Conservation (phyloP, 2,329 filamentous ascomycete genomes). For the Penicillium expansum region DNA sequence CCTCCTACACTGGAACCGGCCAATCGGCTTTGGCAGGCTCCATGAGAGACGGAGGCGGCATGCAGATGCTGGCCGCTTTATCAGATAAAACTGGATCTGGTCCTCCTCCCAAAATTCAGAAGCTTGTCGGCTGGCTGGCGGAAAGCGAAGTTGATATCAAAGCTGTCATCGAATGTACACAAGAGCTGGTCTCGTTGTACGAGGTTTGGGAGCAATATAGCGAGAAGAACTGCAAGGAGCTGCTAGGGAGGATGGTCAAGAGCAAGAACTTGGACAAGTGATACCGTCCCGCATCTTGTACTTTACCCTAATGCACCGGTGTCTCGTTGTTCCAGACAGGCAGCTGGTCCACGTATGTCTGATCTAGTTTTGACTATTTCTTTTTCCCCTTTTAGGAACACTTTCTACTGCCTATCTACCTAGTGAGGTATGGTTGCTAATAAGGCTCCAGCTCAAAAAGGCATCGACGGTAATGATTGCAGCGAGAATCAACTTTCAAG, state of each 20-base stretch:
- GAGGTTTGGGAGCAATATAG: conserved; percentile 68
- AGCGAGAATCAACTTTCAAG: background rate
- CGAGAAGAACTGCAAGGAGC: conserved; percentile 64
- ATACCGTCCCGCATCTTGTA: conserved; percentile 11
- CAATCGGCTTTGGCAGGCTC: conserved; percentile 33
- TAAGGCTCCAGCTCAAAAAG: background rate
- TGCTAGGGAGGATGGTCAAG: conserved; percentile 62
- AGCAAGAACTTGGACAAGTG: conserved; percentile 57
- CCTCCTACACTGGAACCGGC: conserved; percentile 30
- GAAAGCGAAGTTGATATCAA: conserved; percentile 83
- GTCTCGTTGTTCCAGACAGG: background rate
- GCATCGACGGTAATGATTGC: background rate
- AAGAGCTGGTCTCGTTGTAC: conserved; percentile 88
- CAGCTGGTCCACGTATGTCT: background rate
- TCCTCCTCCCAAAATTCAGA: conserved; percentile 50
- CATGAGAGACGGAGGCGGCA: conserved; percentile 37
- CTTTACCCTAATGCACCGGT: background rate
- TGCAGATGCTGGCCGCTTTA: conserved; percentile 35
- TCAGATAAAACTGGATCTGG: conserved; percentile 31
- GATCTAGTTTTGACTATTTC: background rate
- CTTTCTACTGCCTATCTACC: background rate
- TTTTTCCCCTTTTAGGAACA: background rate
- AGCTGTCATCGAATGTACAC: conserved; percentile 81
- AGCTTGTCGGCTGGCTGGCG: conserved; percentile 76
- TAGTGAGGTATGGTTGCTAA: background rate